Base-by-base conservation (phyloP, 805 yeast genomes). In the Hermanozyma aechmeae region DNA sequence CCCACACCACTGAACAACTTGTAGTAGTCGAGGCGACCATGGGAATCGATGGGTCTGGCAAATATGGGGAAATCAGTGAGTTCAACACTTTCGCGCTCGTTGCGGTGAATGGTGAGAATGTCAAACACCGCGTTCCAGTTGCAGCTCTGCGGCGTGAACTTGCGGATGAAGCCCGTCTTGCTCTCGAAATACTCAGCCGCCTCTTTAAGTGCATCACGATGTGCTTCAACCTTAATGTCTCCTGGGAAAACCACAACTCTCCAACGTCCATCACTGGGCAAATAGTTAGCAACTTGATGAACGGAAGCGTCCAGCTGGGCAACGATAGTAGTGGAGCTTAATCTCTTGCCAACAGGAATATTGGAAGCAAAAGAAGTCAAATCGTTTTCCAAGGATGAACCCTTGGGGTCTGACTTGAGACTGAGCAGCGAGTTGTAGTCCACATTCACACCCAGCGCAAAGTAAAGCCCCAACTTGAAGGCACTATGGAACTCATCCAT, bases 371-470 rank as follows among this genome's bases (percentile, higher is more conserved):
- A 27, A 18, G 24, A 16, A 8, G 34, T 24, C 13, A 28, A 11
- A 13, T 18, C n/a, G 4, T 15, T 32, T 13, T 26, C 31, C 3
- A n/a, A n/a, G n/a, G n/a, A n/a, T n/a, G n/a, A n/a, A 11, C 21
- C 29, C 10, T 14, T 11, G n/a, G 24, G 20, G 11, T 25, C 31
- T 11, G 32, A 29, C 25, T 43, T 40, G 17, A 27, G 32, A 15
- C 33, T 40, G 18, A 37, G 33, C 15, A 45, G 13, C 3, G 56
- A 51, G 10, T 37, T 19, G 29, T 51, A 51, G 31, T 51, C 50
- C 14, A 50, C 53, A 21, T 41, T 45, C 13, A 48, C 42, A 17
- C 58, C 58, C 10, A 52, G 46, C 7, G 58, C 54, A 37, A 51
- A 51, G 13, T 42, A 45, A 27, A 42, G 43, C 9, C 58, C 56